Evolutionary conservation across 179 eudicot species (phyloP).

Genomic region (Beta macrorhiza): DNA sequence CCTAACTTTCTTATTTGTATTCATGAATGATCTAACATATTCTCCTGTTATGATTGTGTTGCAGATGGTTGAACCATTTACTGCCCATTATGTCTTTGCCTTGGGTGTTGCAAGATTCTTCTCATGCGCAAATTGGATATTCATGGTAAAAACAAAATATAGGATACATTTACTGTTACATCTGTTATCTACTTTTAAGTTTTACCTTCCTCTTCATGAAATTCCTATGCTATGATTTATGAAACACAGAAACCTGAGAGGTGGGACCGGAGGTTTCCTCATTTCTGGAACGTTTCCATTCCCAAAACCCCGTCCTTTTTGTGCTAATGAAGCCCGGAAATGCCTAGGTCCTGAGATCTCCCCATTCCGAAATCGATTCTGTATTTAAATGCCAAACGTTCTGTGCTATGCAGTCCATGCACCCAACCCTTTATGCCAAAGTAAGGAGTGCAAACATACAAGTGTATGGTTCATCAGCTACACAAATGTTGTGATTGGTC

Average conservation of each 20-base stretch:
- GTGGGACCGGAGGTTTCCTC: no score
- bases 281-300: no score
- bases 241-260: no score
- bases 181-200: not conserved
- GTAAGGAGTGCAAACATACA: not conserved
- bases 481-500: not conserved
- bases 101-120: constrained; percentile 76
- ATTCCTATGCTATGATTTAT: not conserved
- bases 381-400: no score
- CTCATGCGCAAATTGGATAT: constrained; percentile 74
- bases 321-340: no score
- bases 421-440: not conserved
- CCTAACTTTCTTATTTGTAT: not conserved
- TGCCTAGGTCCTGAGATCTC: no score
- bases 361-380: no score
- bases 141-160: constrained; percentile 38
- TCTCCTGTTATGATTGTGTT: not conserved
- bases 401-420: not conserved
- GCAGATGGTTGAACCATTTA: constrained; percentile 88
- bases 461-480: no score
- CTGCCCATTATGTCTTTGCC: constrained; percentile 84
- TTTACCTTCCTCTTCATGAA: not conserved
- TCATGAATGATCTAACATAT: not conserved
- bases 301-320: no score
- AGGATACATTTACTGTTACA: not conserved